These are phyloP conservation scores for Sordariomycetes sp. DNA, from an alignment of 2,329 filamentous ascomycete species.

Conservation along the genomic window DNA sequence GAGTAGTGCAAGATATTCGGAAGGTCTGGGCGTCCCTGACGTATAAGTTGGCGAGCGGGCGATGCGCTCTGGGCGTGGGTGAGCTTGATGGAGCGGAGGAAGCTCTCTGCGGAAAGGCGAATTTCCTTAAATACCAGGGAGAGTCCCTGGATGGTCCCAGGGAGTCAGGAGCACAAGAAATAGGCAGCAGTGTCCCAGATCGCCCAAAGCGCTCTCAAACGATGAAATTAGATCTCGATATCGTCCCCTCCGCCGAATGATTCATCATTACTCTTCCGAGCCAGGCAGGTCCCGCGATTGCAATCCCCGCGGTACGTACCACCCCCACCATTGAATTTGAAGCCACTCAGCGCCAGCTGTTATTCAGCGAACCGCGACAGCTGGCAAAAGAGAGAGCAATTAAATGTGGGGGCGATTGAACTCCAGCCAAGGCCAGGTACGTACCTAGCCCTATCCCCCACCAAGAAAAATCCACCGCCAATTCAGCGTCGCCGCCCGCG, in stretches of 20 bases:
- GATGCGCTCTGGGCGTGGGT: not conserved
- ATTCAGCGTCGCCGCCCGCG: not conserved
- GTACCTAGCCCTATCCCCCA: constrained; percentile 2
- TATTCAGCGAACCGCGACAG: not conserved
- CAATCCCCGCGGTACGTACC: constrained; percentile 8
- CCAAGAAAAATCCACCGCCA: not conserved
- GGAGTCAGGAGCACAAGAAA: not conserved
- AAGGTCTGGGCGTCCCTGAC: not conserved
- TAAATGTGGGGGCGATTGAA: not conserved
- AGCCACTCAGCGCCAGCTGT: not conserved
- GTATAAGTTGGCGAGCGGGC: not conserved
- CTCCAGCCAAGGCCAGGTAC: not conserved
- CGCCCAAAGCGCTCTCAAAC: constrained; percentile 1
- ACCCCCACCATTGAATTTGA: not conserved
- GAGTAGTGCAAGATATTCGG: not conserved
- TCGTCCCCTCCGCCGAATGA: constrained; percentile 24
- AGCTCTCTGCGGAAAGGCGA: constrained; percentile 2
- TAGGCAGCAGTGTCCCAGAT: not conserved
- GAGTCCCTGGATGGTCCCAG: not conserved
- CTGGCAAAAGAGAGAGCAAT: not conserved
- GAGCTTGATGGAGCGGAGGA: not conserved
- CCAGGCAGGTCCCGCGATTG: not conserved
- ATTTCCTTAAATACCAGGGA: not conserved
- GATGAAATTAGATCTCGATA: not conserved
- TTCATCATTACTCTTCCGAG: constrained; percentile 17